Percentiles rank a stretch among this genome's conserved stretches.
Conservation (phyloP, 2,329 filamentous ascomycete genomes). For the Colletotrichum godetiae region DNA sequence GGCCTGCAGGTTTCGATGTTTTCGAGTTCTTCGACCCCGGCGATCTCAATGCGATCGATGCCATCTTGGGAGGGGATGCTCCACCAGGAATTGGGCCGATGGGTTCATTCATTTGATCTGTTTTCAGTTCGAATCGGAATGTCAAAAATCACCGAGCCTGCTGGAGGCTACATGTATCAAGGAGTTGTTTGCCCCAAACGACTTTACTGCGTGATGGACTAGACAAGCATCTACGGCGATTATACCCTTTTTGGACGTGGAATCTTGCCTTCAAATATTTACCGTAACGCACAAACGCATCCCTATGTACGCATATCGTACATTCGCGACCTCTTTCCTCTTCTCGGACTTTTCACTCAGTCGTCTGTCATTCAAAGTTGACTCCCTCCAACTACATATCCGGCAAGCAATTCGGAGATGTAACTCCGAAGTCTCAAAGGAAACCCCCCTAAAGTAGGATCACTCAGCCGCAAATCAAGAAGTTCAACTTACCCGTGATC, state of each 20-base stretch:
- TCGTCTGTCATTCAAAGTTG: no score
- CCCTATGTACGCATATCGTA: no score
- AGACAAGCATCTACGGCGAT: no score
- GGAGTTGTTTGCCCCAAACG: not conserved
- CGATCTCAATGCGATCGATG: conserved; percentile 38
- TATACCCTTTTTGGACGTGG: no score
- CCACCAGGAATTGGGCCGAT: conserved; percentile 15
- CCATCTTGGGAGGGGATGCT: conserved; percentile 34
- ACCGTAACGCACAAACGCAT: no score
- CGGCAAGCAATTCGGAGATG: not conserved
- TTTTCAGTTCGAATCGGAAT: not conserved
- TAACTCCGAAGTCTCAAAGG: no score
- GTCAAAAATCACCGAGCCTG: no score
- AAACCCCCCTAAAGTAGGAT: no score
- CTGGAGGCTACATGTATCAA: no score
- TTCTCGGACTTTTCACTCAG: no score
- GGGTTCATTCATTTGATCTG: not conserved
- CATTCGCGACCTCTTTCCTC: no score
- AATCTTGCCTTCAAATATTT: no score
- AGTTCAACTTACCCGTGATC: not conserved
- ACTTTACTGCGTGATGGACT: not conserved
- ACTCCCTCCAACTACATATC: not conserved
- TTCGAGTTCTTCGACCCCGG: conserved; percentile 40
- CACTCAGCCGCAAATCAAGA: not conserved
- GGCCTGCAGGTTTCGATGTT: conserved; percentile 33